Evolutionary conservation across 768 basidiomycete species (phyloP).

Genomic region (Rhizopogon vinicolor): DNA sequence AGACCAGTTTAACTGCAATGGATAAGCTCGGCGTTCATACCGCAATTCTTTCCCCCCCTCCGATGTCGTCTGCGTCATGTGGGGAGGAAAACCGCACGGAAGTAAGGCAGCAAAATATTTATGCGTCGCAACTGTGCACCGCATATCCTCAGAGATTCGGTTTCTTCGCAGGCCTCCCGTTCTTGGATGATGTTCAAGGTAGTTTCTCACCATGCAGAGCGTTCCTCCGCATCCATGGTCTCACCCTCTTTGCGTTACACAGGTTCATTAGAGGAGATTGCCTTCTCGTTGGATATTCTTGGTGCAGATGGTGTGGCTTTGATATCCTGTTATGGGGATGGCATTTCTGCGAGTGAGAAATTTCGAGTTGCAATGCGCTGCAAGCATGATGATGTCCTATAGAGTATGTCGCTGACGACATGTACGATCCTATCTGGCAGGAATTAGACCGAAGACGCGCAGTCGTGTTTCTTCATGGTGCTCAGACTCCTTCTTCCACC

Average conservation of each 20-base stretch:
- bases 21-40: slow-evolving; percentile 50
- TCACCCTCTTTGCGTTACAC: slow-evolving; percentile 6
- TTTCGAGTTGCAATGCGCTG: neutral
- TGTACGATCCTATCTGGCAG: slow-evolving; percentile 65
- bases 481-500: slow-evolving; percentile 58
- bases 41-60: slow-evolving; percentile 66
- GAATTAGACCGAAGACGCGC: slow-evolving; percentile 56
- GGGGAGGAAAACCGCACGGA: slow-evolving; percentile 35
- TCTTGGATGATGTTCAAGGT: slow-evolving; percentile 62
- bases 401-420: slow-evolving; percentile 67
- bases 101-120: slow-evolving; percentile 44
- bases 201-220: neutral
- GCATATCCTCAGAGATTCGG: slow-evolving; percentile 55
- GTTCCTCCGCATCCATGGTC: neutral
- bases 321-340: slow-evolving; percentile 63
- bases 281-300: slow-evolving; percentile 56
- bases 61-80: slow-evolving; percentile 37
- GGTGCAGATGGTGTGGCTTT: slow-evolving; percentile 61
- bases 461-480: slow-evolving; percentile 70
- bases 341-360: slow-evolving; percentile 45
- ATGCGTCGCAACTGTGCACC: slow-evolving; percentile 42
- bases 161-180: slow-evolving; percentile 65
- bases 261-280: slow-evolving; percentile 61
- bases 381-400: neutral
- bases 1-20: slow-evolving; percentile 60